Evolutionary conservation across 148 eudicot genomes (phyloP).

Genomic region (Camellia lanceoleosa): DNA sequence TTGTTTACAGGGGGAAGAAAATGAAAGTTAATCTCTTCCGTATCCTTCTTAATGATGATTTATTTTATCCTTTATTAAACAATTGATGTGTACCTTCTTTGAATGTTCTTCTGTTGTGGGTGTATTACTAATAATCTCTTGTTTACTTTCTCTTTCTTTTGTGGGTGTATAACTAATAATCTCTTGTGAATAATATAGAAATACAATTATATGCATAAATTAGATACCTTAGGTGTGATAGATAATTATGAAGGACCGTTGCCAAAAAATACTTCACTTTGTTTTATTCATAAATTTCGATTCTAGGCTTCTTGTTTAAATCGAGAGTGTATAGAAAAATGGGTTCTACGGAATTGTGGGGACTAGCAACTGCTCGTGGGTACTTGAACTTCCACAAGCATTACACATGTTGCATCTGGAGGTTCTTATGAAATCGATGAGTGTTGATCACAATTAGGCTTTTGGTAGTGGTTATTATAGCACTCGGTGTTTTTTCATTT

Average conservation of each 20-base stretch:
- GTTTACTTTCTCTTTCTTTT: background rate
- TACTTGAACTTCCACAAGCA: no score
- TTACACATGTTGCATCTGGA: no score
- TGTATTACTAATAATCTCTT: background rate
- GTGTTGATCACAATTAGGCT: no score
- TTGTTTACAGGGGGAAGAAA: constrained; percentile 34
- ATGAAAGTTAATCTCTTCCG: constrained; percentile 82
- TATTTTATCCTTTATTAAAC: background rate
- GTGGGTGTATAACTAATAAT: background rate
- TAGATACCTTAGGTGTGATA: background rate
- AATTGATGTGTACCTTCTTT: background rate
- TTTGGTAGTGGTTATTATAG: no score
- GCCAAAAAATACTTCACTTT: background rate
- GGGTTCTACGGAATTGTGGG: background rate
- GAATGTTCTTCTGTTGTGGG: constrained; percentile 3
- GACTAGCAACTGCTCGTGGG: background rate
- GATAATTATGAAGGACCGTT: background rate
- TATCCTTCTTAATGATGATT: constrained; percentile 35
- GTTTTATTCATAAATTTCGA: background rate
- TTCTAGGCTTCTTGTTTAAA: background rate
- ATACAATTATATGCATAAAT: background rate
- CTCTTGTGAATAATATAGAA: background rate
- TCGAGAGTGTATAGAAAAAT: background rate
- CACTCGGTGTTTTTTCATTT: no score
- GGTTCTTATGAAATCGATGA: no score